Evolutionary conservation across 73 alveolate genomes (phyloP).

Genomic region (Paraurostyla sp.): DNA sequence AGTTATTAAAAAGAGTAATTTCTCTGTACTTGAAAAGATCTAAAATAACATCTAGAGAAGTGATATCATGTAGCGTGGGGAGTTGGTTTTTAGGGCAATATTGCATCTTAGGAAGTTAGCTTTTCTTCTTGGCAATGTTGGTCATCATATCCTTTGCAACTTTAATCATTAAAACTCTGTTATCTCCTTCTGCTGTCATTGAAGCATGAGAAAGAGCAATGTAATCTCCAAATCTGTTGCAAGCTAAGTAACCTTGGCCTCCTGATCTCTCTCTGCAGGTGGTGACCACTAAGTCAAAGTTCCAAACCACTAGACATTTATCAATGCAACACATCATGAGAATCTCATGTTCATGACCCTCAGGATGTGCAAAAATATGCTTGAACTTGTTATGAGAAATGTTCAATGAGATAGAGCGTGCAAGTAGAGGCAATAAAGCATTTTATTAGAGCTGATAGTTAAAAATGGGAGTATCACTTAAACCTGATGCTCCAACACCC

Average conservation of each 20-base stretch:
- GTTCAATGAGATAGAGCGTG: constrained; percentile 67
- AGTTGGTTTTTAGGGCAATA: constrained; percentile 61
- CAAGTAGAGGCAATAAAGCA: constrained; percentile 76
- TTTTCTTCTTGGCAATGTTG: constrained; percentile 47
- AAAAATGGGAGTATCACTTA: constrained; percentile 78
- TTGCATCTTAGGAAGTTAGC: constrained; percentile 62
- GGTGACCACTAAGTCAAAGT: constrained; percentile 60
- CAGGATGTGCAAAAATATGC: constrained; percentile 65
- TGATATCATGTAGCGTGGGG: constrained; percentile 44
- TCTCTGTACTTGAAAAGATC: constrained; percentile 71
- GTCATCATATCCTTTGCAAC: constrained; percentile 75
- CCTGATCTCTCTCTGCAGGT: constrained; percentile 80
- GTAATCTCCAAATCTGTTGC: constrained; percentile 66
- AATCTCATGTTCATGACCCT: constrained; percentile 53
- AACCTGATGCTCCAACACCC: constrained; percentile 74
- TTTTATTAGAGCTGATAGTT: constrained; percentile 71
- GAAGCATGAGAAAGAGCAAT: constrained; percentile 77
- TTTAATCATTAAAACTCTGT: constrained; percentile 76
- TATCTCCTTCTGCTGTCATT: constrained; percentile 87
- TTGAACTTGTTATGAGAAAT: constrained; percentile 62
- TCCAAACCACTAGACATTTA: constrained; percentile 80
- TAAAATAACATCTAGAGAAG: constrained; percentile 34
- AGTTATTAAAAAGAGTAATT: neutral
- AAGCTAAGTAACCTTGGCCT: constrained; percentile 78
- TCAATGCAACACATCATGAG: constrained; percentile 78